A percentile compares a stretch with the other conserved stretches of the same genome.
phyloP scores from a whole-genome alignment of 164 flowering plant species.

The Tetracentron sinense region DNA sequence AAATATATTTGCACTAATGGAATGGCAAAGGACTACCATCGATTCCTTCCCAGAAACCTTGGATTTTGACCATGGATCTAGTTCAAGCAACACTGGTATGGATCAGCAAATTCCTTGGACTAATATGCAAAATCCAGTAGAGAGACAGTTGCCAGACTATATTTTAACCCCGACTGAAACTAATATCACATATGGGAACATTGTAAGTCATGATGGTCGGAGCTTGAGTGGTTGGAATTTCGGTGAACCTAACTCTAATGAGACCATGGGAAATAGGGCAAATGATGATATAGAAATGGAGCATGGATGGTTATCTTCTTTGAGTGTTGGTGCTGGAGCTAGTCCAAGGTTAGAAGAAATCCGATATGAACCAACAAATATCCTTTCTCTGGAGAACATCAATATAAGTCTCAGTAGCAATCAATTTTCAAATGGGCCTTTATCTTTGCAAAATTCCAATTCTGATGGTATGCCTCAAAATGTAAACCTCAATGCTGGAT shows the following conservation, averaged over 20 bases:
- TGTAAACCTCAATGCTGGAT: slow-evolving; percentile 33
- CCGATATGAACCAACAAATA: slow-evolving; percentile 24
- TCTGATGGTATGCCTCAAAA: slow-evolving; percentile 26
- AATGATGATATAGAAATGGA: slow-evolving; percentile 44
- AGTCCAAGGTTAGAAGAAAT: slow-evolving; percentile 38
- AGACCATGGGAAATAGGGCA: slow-evolving; percentile 22
- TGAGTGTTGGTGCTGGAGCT: slow-evolving; percentile 26
- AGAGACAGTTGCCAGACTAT: slow-evolving; percentile 30
- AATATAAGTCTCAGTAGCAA: slow-evolving; percentile 24
- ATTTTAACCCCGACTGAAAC: slow-evolving; percentile 31
- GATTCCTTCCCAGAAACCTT: slow-evolving; percentile 45
- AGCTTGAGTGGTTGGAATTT: slow-evolving; percentile 40
- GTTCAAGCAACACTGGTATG: slow-evolving; percentile 31
- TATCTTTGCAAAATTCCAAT: slow-evolving; percentile 32
- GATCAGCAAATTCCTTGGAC: slow-evolving; percentile 42
- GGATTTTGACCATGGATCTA: slow-evolving; percentile 55
- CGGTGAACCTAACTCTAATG: slow-evolving; percentile 56
- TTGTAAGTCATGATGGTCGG: slow-evolving; percentile 28
- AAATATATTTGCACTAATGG: slow-evolving; percentile 8
- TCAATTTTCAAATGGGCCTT: slow-evolving; percentile 26
- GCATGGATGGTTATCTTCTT: slow-evolving; percentile 43
- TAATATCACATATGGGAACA: slow-evolving; percentile 25
- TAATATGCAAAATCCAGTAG: slow-evolving; percentile 42
- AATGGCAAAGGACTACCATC: slow-evolving; percentile 10
- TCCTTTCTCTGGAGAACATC: slow-evolving; percentile 26